These are phyloP conservation scores for Hyaloperonospora brassicae DNA, from an alignment of 352 stramenopile genomes.

Conservation along the genomic window DNA sequence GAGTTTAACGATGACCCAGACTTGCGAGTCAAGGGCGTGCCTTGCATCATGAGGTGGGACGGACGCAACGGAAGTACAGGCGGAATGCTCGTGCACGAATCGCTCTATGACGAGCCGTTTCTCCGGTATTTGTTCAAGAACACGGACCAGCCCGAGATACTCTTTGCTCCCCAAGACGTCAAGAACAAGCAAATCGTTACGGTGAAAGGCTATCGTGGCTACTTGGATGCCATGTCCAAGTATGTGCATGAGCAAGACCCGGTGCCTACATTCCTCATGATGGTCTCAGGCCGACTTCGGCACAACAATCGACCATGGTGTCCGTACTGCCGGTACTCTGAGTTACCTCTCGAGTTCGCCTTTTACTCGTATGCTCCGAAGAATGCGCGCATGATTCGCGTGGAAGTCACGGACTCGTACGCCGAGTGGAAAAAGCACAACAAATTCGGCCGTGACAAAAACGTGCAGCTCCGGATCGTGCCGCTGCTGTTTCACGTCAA, in stretches of 20 bases:
- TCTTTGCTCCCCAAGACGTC: conserved; percentile 16
- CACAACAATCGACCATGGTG: conserved; percentile 75
- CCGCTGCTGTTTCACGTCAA: conserved; percentile 43
- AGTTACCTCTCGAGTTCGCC: conserved; percentile 60
- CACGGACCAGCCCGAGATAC: conserved; percentile 23
- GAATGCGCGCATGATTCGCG: conserved; percentile 43
- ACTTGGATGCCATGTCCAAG: conserved; percentile 24
- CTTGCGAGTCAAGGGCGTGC: conserved; percentile 33
- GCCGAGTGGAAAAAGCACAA: conserved; percentile 55
- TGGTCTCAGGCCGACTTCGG: conserved; percentile 55
- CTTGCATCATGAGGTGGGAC: conserved; percentile 37
- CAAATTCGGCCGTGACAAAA: conserved; percentile 1
- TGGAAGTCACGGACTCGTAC: conserved; percentile 60
- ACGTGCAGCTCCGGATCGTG: conserved; percentile 48
- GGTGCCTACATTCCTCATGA: conserved; percentile 48
- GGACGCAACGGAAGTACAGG: conserved; percentile 27
- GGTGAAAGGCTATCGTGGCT: conserved; percentile 28
- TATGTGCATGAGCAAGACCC: conserved; percentile 32
- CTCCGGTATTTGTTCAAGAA: conserved; percentile 44
- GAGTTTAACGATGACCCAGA: conserved; percentile 36
- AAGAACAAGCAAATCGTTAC: conserved; percentile 31
- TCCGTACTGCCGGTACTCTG: conserved; percentile 70
- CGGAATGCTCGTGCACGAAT: conserved; percentile 31
- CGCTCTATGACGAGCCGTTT: conserved; percentile 34
- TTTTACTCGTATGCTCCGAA: conserved; percentile 66